Evolutionary conservation across 306 rosid species (phyloP), one percentile per base, ranked within the genome.

Genomic region (Dryas alaskensis): DNA sequence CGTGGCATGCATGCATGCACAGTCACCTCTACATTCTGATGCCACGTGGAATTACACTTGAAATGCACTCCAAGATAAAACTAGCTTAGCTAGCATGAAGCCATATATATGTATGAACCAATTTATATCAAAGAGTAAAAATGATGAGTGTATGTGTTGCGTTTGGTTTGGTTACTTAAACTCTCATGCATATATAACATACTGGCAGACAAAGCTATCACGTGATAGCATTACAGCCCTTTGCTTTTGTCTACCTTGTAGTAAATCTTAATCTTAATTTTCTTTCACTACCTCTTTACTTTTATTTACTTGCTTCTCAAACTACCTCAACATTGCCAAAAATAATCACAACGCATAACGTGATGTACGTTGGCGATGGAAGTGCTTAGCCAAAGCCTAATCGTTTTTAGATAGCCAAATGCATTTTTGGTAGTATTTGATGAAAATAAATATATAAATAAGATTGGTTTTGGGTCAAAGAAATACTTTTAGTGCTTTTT

Each of bases 31-130:
- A 27, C 25, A 47, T 5, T 17, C 42, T 19, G 69, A 57, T 22
- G 68, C 73, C 78, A 71, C 74, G 78, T 65, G 74, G 51, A 71
- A 50, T 73, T 19, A 76, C 69, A 27, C 69, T 81, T 71, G 65
- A 71, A 70, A 70, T 76, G 40, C 50, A 71, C 78, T 81, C 70
- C 58, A 76, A 71, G 60, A 48, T 54, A 69, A 69, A 55, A 74
- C 54, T 43, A 39, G 37, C 67, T 31, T 40, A 42, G 14, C 50
- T 42, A 14, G 50, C 49, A 31, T 31, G 37, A 31, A 31, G 37
- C 37, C 3, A 1, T 31, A 31, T 2, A 31, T 31, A 31, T 31
- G 37, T 31, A 31, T 31, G 37, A 31, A 31, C 37, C 37, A 31
- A 31, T 31, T 31, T 31, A 31, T 31, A 31, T 31, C 37, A 31